Base-by-base conservation (phyloP, 495 filamentous ascomycete species). In the Cercophora samala region DNA sequence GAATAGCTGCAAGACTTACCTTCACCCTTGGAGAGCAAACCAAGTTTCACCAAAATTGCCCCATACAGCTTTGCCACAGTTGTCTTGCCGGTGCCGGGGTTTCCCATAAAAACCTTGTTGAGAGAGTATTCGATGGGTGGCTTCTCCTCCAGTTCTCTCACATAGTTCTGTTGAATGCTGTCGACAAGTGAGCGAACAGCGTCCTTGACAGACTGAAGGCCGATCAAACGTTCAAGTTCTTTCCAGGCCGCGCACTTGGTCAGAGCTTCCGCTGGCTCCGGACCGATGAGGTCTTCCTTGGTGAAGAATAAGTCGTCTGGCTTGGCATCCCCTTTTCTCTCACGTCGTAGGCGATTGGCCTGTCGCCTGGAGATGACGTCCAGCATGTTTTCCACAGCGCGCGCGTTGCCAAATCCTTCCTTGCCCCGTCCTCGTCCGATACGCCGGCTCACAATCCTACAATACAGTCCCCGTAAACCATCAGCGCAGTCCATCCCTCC, bases 41-140 rank as follows among this genome's bases (percentile, higher is more conserved):
- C 88, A 17, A 91, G 71, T 62, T 88, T 82, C 0, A 81, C 87
- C 5, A 91, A 73, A 15, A 91, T 87, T 67, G 85, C 77, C 0
- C 88, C 89, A 69, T 90, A 94, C 2, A 93, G 72, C 73, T 91
- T 91, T 0, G 89, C 91, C 0, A 94, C 88, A 0, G 89, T 85
- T 0, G 91, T 93, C 70, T 93, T 94, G 0, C 91, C 90, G 0
- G 90, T 93, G 1, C 90, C 90, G 1, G 89, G 90, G 42, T 80
- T 82, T 1, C 90, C 90, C 3, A 90, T 74, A 61, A 93, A 92
- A 19, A 92, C 86, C n/a, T 81, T 78, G 72, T 93, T 92, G 4
- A 94, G 80, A 2, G 80, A 86, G 51, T 84, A 85, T 58, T 87
- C 74, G 3, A 91, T 74, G 4, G 77, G 70, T 0, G 81, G 77